Conservation (phyloP, 106 monocot species). For the Platanthera zijinensis region DNA sequence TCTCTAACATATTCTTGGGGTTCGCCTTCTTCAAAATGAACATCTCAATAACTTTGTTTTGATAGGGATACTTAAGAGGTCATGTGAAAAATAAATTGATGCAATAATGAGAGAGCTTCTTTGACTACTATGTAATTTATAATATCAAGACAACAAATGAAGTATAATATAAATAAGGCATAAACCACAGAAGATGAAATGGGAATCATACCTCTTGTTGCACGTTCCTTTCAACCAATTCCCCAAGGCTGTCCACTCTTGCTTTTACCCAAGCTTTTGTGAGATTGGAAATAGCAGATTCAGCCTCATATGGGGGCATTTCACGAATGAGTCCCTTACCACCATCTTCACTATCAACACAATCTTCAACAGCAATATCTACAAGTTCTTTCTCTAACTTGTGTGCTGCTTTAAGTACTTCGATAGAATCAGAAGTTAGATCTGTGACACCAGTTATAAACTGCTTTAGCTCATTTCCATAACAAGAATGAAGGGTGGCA, state of each 20-base stretch:
- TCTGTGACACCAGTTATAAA: slow-evolving; percentile 68
- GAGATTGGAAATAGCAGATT: slow-evolving; percentile 65
- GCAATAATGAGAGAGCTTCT: neutral
- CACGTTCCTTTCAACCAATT: slow-evolving; percentile 77
- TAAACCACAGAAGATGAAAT: neutral
- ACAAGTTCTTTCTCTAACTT: slow-evolving; percentile 91
- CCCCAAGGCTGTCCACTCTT: slow-evolving; percentile 60
- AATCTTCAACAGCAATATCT: slow-evolving; percentile 88
- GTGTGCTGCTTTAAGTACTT: slow-evolving; percentile 86
- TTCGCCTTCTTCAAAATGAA: too few species aligned
- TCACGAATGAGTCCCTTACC: slow-evolving; percentile 82
- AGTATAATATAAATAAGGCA: neutral
- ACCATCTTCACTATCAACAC: slow-evolving; percentile 96
- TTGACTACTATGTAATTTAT: neutral
- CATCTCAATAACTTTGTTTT: neutral
- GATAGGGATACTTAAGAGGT: neutral
- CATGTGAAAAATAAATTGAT: neutral
- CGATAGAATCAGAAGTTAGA: slow-evolving; percentile 67
- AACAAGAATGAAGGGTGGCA: slow-evolving; percentile 91
- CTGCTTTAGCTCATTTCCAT: slow-evolving; percentile 88
- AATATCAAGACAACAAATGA: neutral
- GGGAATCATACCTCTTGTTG: slow-evolving; percentile 68
- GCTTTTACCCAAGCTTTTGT: slow-evolving; percentile 67
- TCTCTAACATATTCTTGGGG: too few species aligned
- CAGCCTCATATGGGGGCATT: slow-evolving; percentile 95